These are phyloP conservation scores for Vaccinium darrowii DNA, from an alignment of 148 eudicot genomes.

Conservation along the genomic window DNA sequence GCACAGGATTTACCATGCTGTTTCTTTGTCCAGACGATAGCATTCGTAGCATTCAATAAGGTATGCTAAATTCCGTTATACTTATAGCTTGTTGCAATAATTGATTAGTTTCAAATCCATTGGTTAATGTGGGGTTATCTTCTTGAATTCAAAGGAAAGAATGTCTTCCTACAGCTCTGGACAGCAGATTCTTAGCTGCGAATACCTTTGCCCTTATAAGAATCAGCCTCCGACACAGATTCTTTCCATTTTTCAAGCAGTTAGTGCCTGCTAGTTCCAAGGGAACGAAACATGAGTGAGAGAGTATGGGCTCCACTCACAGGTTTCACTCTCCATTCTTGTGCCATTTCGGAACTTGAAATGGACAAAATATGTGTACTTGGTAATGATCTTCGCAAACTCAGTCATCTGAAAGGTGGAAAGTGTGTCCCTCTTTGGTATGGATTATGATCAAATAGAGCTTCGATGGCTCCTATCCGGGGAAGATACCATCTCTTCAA, in stretches of 20 bases:
- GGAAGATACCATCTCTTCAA: background rate
- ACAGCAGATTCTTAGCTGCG: slow-evolving; percentile 76
- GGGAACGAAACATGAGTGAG: slow-evolving; percentile 41
- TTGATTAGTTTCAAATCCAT: slow-evolving; percentile 44
- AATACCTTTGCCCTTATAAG: slow-evolving; percentile 56
- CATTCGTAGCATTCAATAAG: slow-evolving; percentile 98
- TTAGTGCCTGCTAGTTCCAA: slow-evolving; percentile 20
- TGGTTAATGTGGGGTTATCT: slow-evolving; percentile 93
- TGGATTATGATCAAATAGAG: background rate
- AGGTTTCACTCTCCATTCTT: background rate
- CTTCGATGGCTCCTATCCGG: background rate
- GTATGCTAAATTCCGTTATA: slow-evolving; percentile 26
- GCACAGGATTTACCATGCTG: slow-evolving; percentile 86
- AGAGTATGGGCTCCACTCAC: background rate
- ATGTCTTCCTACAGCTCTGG: slow-evolving; percentile 84
- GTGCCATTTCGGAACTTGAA: slow-evolving; percentile 2
- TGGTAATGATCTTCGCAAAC: background rate
- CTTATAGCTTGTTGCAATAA: background rate
- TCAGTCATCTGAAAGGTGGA: background rate
- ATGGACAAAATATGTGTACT: background rate
- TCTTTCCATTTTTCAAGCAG: slow-evolving; percentile 50
- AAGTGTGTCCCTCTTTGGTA: no score
- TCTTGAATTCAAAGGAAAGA: slow-evolving; percentile 82
- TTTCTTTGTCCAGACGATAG: slow-evolving; percentile 79
- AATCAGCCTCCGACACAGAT: slow-evolving; percentile 49